Percentiles rank a stretch among this genome's conserved stretches.
Evolutionary conservation across 345 rosid genomes (phyloP).

Genomic region (Citrus mangshanensis): DNA sequence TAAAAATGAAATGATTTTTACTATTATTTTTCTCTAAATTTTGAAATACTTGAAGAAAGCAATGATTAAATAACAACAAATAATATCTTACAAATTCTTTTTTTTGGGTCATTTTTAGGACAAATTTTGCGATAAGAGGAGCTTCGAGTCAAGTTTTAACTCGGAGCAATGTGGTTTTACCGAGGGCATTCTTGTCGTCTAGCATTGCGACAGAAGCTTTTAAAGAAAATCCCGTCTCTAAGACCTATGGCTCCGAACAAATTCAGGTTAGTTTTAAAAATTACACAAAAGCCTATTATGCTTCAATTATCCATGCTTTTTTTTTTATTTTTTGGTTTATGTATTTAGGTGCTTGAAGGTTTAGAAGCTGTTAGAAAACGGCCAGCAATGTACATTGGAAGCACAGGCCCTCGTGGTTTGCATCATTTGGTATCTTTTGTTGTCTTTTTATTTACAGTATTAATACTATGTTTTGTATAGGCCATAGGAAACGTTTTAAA

Average conservation of each 20-base stretch:
- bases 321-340: background rate
- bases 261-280: slow-evolving; percentile 55
- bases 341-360: slow-evolving; percentile 84
- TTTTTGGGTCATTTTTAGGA: slow-evolving; percentile 33
- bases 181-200: slow-evolving; percentile 69
- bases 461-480: background rate
- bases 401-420: slow-evolving; percentile 98
- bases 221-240: slow-evolving; percentile 50
- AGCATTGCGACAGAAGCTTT: slow-evolving; percentile 49
- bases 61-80: too few relatives aligned
- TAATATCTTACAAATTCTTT: too few relatives aligned
- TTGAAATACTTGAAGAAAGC: too few relatives aligned
- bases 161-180: slow-evolving; percentile 31
- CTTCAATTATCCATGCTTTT: background rate
- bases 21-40: too few relatives aligned
- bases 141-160: slow-evolving; percentile 26
- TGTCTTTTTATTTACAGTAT: slow-evolving; percentile 5
- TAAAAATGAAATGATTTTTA: too few relatives aligned
- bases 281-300: background rate
- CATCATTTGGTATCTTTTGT: slow-evolving; percentile 76
- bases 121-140: slow-evolving; percentile 33
- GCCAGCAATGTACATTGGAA: slow-evolving; percentile 99
- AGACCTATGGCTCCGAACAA: slow-evolving; percentile 79
- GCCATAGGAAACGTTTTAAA: background rate
- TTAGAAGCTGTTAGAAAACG: slow-evolving; percentile 96